Conservation (phyloP, 345 rosid genomes). For the Salix brachista region DNA sequence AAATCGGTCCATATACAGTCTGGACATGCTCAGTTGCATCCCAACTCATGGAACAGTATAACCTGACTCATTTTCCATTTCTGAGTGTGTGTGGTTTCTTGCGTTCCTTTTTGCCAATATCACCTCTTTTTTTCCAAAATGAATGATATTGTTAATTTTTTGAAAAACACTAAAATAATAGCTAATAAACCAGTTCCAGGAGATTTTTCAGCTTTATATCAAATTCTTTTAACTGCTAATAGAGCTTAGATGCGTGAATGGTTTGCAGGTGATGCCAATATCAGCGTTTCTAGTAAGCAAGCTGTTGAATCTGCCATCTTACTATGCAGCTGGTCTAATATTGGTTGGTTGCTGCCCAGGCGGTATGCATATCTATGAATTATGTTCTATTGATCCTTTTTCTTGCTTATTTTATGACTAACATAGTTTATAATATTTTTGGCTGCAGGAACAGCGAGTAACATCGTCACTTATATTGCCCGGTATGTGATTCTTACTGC, state of each 20-base stretch:
- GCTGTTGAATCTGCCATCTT: slow-evolving; percentile 69
- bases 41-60: neutral
- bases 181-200: neutral
- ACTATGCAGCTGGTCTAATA: slow-evolving; percentile 92
- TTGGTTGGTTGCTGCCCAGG: slow-evolving; percentile 94
- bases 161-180: neutral
- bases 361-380: slow-evolving; percentile 41
- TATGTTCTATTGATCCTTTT: neutral
- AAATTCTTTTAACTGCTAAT: neutral
- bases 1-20: neutral
- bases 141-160: no score
- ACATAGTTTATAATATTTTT: slow-evolving; percentile 11
- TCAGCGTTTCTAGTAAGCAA: slow-evolving; percentile 78
- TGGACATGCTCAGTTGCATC: neutral
- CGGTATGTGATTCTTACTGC: slow-evolving; percentile 36
- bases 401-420: neutral
- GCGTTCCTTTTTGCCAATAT: no score
- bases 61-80: neutral
- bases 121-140: no score
- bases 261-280: slow-evolving; percentile 79
- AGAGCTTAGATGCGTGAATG: neutral
- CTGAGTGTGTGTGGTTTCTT: no score
- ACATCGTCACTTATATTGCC: slow-evolving; percentile 80
- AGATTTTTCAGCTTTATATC: neutral
- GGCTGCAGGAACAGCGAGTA: slow-evolving; percentile 88